Base-by-base conservation (phyloP, 1,284 basidiomycete species). In the Serendipita sp. region DNA sequence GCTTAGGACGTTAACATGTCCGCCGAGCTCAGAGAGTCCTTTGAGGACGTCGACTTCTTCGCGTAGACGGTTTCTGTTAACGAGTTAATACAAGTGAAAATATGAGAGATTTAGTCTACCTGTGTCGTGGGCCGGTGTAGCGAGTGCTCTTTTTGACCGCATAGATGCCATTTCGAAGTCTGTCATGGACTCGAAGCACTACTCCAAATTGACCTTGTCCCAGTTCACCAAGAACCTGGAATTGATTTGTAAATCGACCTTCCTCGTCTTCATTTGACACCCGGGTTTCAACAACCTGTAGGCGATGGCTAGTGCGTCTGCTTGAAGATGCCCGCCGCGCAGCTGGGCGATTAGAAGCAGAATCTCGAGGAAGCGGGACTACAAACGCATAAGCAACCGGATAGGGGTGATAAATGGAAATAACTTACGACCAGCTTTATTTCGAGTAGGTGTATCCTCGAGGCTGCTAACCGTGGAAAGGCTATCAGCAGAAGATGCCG, bases 91-190 rank as follows among this genome's bases (percentile, higher is more conserved):
- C 43, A 53, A 62, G 55, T 8, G 41, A 61, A 29, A 29, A 42
- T 34, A 49, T 45, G 43, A 41, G 45, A 43, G 12, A 34, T 13
- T 58, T 61, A 63, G 79, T 84, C 72, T 73, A 93, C 89, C 92
- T 81, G 76, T 97, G 95, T 72, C 87, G 86, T 44, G 84, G 84
- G 42, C 96, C 96, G 70, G 91, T 87, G 69, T 97, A 95, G 41
- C 86, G 82, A 76, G 96, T 93, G 61, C 91, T 94, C 72, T 89
- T 88, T 81, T 99, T 99, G 69, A 99, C 85, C 1, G 96, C 96
- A 72, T 78, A 77, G 15, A 78, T 77, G 38, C 74, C 72, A 43
- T 71, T 69, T 43, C 76, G 74, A 3, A 74, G 72, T 1, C 73
- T 80, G 65, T 78, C 74, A 66, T 83, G 81, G 4, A 93, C 95